A percentile compares a stretch with the other conserved stretches of the same genome.
phyloP scores from a whole-genome alignment of 305 asterid species.

The Fraxinus ornus region DNA sequence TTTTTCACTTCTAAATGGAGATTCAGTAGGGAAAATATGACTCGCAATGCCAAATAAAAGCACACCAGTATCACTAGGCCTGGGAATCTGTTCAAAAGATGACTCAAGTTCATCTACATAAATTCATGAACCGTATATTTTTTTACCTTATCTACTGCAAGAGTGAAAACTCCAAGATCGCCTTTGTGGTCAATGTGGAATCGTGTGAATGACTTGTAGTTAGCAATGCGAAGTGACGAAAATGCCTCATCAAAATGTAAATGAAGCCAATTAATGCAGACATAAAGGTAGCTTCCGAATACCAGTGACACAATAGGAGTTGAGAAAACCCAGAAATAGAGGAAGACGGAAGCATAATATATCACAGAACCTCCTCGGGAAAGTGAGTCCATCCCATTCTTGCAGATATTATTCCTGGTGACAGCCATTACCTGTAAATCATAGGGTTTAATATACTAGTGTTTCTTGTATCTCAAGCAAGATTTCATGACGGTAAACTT shows the following conservation, averaged over 20 bases:
- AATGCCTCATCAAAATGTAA: slow-evolving; percentile 96
- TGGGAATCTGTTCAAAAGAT: neutral
- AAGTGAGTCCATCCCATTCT: slow-evolving; percentile 77
- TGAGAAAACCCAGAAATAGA: slow-evolving; percentile 95
- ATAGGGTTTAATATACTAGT: neutral
- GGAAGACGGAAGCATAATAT: slow-evolving; percentile 95
- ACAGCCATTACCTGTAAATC: slow-evolving; percentile 88
- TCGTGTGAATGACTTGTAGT: slow-evolving; percentile 92
- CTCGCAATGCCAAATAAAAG: neutral
- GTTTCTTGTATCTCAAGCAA: neutral
- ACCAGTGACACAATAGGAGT: slow-evolving; percentile 92
- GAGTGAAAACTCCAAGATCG: slow-evolving; percentile 90
- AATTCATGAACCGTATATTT: neutral
- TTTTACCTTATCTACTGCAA: slow-evolving; percentile 92
- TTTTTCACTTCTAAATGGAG: neutral
- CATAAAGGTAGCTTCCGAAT: slow-evolving; percentile 90
- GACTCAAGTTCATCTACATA: neutral
- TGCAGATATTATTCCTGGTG: slow-evolving; percentile 75
- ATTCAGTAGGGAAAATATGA: neutral
- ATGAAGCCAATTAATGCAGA: slow-evolving; percentile 97
- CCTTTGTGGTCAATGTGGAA: slow-evolving; percentile 74
- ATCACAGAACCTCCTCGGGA: slow-evolving; percentile 77
- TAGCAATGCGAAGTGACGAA: slow-evolving; percentile 93
- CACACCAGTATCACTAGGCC: neutral
- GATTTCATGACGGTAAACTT: neutral